These are phyloP conservation scores for Malassezia sympodialis DNA, from an alignment of 1,284 basidiomycete genomes.

Conservation along the genomic window DNA sequence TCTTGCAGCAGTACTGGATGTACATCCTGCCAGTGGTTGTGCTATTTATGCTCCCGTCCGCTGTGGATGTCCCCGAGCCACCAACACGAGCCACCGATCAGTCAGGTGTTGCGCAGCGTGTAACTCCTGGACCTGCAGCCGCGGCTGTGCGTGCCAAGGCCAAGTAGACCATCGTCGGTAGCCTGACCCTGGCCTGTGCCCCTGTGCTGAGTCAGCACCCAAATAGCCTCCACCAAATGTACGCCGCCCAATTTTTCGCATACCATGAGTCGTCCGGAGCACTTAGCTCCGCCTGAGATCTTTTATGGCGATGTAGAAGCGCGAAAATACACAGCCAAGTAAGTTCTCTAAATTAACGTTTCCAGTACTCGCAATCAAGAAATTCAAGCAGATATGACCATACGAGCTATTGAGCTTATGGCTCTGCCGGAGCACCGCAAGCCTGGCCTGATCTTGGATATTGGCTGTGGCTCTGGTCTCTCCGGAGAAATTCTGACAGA, in stretches of 20 bases:
- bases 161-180: background rate
- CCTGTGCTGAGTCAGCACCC: background rate
- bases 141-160: background rate
- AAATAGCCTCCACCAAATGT: background rate
- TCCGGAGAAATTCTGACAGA: constrained; percentile 93
- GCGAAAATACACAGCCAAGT: constrained; percentile 94
- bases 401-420: constrained; percentile 82
- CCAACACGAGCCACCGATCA: background rate
- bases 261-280: constrained; percentile 84
- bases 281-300: constrained; percentile 90
- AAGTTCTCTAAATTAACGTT: constrained; percentile 29
- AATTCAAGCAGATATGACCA: constrained; percentile 96
- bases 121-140: constrained; percentile 5
- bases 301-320: constrained; percentile 95
- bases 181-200: background rate
- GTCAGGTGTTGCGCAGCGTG: background rate
- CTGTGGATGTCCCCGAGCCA: constrained; percentile 18
- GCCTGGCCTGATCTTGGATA: constrained; percentile 65
- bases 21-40: constrained; percentile 26
- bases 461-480: constrained; percentile 96
- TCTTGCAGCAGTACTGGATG: constrained; percentile 36
- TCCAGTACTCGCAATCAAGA: constrained; percentile 72
- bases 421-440: constrained; percentile 56
- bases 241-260: background rate
- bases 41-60: constrained; percentile 24